Percentiles rank a stretch among this genome's conserved stretches.
Conservation (phyloP, 371 early-diverging fungal genomes). For the Mucor lusitanicus region DNA sequence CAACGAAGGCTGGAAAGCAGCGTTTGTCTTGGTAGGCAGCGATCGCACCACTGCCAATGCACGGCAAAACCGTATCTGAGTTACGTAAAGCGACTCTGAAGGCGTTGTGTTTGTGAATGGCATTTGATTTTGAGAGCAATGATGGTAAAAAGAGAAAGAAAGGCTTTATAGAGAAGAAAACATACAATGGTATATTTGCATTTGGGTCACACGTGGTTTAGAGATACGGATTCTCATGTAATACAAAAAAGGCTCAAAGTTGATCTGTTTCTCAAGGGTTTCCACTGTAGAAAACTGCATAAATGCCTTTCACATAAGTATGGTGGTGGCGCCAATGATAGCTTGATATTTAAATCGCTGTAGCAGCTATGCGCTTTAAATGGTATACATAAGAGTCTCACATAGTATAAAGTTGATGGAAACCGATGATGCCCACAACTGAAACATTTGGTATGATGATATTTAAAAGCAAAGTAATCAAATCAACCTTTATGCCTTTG, state of each 20-base stretch:
- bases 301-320: no score
- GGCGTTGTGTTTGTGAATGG: not conserved
- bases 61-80: constrained; percentile 34
- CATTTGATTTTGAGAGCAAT: not conserved
- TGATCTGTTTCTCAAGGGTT: not conserved
- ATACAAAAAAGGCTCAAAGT: no score
- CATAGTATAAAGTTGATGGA: no score
- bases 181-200: not conserved
- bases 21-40: constrained; percentile 17
- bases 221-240: not conserved
- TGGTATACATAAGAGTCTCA: no score
- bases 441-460: no score
- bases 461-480: no score
- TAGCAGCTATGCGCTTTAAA: no score
- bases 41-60: constrained; percentile 34
- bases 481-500: no score
- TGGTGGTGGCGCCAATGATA: no score
- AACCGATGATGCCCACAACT: no score
- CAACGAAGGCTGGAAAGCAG: constrained; percentile 55
- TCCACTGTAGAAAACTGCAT: not conserved
- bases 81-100: constrained; percentile 11
- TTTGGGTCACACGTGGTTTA: not conserved
- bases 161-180: not conserved
- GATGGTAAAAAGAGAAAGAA: not conserved
- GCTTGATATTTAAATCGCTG: no score